Percentiles rank a stretch among this genome's conserved stretches.
phyloP scores from a whole-genome alignment of 1,139 yeast species.

The Debaryomycetaceae sp. region DNA sequence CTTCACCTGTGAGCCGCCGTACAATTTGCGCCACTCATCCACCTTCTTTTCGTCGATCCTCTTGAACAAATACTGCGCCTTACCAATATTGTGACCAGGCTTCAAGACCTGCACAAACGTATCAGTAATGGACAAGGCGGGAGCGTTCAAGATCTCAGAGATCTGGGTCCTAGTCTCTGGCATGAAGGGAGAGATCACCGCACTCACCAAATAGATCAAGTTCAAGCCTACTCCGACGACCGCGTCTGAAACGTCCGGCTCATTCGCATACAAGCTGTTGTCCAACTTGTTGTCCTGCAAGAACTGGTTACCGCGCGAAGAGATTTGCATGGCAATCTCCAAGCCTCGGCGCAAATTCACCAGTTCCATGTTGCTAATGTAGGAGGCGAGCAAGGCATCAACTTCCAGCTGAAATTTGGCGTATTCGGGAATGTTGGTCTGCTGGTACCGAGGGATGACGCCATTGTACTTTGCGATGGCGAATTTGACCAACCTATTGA shows the following conservation, averaged over 20 bases:
- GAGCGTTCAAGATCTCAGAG: slow-evolving; percentile 71
- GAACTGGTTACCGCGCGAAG: slow-evolving; percentile 89
- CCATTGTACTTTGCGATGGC: slow-evolving; percentile 87
- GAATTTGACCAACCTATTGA: slow-evolving; percentile 85
- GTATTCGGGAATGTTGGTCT: slow-evolving; percentile 37
- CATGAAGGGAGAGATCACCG: slow-evolving; percentile 78
- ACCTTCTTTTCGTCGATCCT: slow-evolving; percentile 87
- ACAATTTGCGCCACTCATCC: slow-evolving; percentile 76
- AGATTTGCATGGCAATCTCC: slow-evolving; percentile 82
- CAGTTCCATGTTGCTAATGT: slow-evolving; percentile 65
- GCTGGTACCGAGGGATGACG: slow-evolving; percentile 60
- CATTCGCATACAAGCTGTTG: slow-evolving; percentile 66
- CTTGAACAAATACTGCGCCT: slow-evolving; percentile 82
- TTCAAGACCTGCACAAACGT: slow-evolving; percentile 56
- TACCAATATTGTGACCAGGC: slow-evolving; percentile 81
- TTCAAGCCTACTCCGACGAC: slow-evolving; percentile 89
- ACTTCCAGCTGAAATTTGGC: slow-evolving; percentile 45
- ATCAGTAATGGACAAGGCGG: slow-evolving; percentile 68
- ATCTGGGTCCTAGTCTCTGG: slow-evolving; percentile 73
- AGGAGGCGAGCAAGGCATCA: slow-evolving; percentile 46
- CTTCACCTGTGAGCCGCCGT: slow-evolving; percentile 45
- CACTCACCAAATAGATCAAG: slow-evolving; percentile 71
- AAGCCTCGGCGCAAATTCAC: slow-evolving; percentile 81
- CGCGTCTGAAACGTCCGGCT: slow-evolving; percentile 79
- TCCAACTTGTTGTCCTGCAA: slow-evolving; percentile 93